Base-by-base conservation (phyloP, 148 eudicot species). In the Rhododendron ferrugineum region DNA sequence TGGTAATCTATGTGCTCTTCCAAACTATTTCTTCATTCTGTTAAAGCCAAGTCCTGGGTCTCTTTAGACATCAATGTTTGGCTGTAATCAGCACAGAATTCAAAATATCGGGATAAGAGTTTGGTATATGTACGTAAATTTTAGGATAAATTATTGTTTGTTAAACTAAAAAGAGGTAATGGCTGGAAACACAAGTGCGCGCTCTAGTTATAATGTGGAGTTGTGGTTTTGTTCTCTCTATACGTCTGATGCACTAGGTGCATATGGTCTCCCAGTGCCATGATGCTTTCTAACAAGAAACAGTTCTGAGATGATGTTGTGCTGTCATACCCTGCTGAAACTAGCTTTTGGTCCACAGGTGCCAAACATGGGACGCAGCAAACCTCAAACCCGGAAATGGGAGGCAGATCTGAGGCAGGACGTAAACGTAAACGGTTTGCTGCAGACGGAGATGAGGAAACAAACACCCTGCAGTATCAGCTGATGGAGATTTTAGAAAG, bases 401-500 rank as follows among this genome's bases (percentile, higher is more conserved):
- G 91, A 78, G 88, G 90, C 66, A 78, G 88, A 23, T 88, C 93
- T 20, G 92, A 87, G 14, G 90, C 90, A 79, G 95, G 89, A 72
- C 86, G 91, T 64, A 96, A 95, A 80, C 85, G 99, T 26, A 96
- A 88, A 83, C 88, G 97, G 66, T 28, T 78, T 77, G 32, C 83
- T n/a, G 49, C 76, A 4, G 95, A 90, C 75, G 92, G 85, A 60
- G 93, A 87, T 5, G 88, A 76, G 23, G 91, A 88, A 30, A 84
- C 85, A 14, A 50, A 49, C 62, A 37, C 60, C 37, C 34, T 91
- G 86, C 91, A 92, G 47, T 88, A 85, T 60, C 90, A 89, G 54
- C 88, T 96, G 87, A 58, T 94, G 0, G 85, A 90, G 73, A 93
- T 92, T 15, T 83, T 96, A 89, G 99, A 95, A 84, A 93, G 88